Evolutionary conservation across 352 stramenopile species (phyloP), one percentile per base, ranked within the genome.

Genomic region (Plasmopara viticola): DNA sequence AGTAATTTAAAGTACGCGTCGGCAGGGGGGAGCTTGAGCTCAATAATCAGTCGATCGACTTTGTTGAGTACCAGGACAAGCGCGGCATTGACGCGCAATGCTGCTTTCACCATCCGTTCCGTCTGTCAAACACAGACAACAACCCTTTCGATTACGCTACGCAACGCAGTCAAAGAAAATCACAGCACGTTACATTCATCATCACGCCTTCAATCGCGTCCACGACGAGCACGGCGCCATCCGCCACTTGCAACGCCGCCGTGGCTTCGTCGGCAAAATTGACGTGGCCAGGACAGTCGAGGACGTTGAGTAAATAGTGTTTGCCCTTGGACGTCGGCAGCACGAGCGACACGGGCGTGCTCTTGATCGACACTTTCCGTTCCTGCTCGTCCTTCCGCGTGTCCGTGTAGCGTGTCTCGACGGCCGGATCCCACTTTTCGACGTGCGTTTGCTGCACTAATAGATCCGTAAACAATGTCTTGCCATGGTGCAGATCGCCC

Each of bases 1-100:
- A 95, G 63, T 30, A 99, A 64, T 71, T 99, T 99, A 64, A 96
- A 98, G 73, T 99, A 99, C 38, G 95, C 92, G 71, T 99, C 97
- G 6, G 80, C 73, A 0, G 97, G 96, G 6, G 96, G 95, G 9
- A 99, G 64, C 69, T 99, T 99, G 37, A 99, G 79, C 66, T 99
- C 97, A 20, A 98, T 86, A 60, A 99, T 97, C 13, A 99, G 70
- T 0, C 97, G 93, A 71, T 99, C 97, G 38, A 99, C 83, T 70
- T 99, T 99, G 70, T 98, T 99, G 37, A 99, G 61, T 30, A 94
- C 80, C 15, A 99, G 73, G 9, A 89, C 70, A 2, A 99, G 66
- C 13, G 86, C 67, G 17, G 99, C 62, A 28, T 93, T 86, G 33
- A 97, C 85, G 13, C 75, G 60, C 40, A 99, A 70, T 20, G 94